Percentiles rank a stretch among this genome's conserved stretches.
Conservation (phyloP, 2,329 filamentous ascomycete species). For the Pseudogymnoascus sp. region DNA sequence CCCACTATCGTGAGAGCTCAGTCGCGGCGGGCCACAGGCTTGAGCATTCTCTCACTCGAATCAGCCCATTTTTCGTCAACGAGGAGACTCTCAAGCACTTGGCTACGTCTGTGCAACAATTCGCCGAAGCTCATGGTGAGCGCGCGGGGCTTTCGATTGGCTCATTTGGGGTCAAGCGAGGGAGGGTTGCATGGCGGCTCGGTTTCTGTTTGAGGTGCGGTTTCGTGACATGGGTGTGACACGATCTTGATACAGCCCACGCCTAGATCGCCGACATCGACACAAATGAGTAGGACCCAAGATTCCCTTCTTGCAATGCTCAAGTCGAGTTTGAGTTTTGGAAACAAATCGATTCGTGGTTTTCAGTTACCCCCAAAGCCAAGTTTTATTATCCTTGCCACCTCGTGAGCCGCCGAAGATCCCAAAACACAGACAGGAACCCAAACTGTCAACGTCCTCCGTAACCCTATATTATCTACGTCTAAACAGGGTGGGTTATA, state of each 20-base stretch:
- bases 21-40: neutral
- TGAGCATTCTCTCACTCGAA: neutral
- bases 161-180: neutral
- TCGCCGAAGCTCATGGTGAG: neutral
- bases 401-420: neutral
- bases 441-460: neutral
- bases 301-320: neutral
- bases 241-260: neutral
- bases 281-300: neutral
- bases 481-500: too few species aligned
- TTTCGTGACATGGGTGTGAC: slow-evolving; percentile 7
- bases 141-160: neutral
- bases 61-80: neutral
- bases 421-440: neutral
- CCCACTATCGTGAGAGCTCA: neutral
- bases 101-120: slow-evolving; percentile 4
- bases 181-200: neutral
- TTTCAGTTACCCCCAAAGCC: neutral
- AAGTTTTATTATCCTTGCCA: neutral
- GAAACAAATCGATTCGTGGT: neutral
- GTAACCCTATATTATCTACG: neutral
- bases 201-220: neutral
- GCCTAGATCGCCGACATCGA: neutral
- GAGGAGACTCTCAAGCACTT: neutral
- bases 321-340: neutral